Conservation (phyloP, 306 rosid species). For the Trifolium repens region DNA sequence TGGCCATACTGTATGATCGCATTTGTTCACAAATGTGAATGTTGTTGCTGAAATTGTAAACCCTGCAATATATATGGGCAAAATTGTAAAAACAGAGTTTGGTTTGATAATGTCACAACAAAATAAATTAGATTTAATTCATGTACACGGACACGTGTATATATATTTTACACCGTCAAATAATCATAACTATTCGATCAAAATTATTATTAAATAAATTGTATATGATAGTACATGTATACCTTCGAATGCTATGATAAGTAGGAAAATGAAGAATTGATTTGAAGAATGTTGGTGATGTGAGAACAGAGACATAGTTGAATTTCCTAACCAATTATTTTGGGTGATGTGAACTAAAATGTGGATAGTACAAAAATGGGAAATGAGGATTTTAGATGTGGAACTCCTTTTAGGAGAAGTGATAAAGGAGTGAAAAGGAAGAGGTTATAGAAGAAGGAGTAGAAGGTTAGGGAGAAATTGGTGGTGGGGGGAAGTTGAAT, state of each 20-base stretch:
- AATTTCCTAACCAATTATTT: not conserved
- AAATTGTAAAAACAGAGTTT: not conserved
- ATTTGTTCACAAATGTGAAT: conserved; percentile 81
- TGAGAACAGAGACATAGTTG: conserved; percentile 44
- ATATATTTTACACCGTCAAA: not conserved
- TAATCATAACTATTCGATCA: no score
- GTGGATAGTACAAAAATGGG: not conserved
- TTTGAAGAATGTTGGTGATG: conserved; percentile 39
- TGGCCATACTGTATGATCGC: conserved; percentile 89
- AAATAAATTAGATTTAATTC: not conserved
- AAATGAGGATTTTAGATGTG: not conserved
- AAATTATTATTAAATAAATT: not conserved
- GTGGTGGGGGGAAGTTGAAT: conserved; percentile 53
- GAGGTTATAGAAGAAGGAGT: not conserved
- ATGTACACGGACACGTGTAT: not conserved
- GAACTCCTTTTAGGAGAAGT: not conserved
- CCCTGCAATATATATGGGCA: conserved; percentile 39
- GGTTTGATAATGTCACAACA: no score
- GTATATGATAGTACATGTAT: not conserved
- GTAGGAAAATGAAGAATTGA: conserved; percentile 37
- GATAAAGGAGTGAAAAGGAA: not conserved
- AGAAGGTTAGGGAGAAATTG: not conserved
- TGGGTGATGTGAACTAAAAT: not conserved
- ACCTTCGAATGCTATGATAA: conserved; percentile 57
- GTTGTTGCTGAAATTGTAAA: conserved; percentile 57